Evolutionary conservation across 257 asterid genomes (phyloP), one percentile per base, ranked within the genome.

Genomic region (Euphrasia confusa): DNA sequence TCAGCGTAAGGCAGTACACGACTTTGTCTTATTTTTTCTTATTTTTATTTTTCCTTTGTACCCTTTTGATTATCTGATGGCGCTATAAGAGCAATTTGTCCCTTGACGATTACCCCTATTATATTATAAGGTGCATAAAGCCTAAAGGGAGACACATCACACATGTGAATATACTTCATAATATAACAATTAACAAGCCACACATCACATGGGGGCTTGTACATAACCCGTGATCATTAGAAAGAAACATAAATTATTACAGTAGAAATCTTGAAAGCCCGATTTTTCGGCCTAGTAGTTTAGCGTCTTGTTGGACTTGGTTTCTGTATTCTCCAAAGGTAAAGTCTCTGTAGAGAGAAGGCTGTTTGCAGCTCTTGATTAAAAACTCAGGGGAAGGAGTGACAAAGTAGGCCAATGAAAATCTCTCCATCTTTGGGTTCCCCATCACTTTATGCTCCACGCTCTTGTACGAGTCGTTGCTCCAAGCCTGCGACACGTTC

Each of bases 401-500:
- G 2, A 84, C 77, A 26, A 88, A 88, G 60, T 88, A 84, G 24
- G 94, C 96, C 9, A 80, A 74, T 55, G 96, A 88, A 76, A 79
- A 85, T 73, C 96, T 85, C 73, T 88, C 91, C 53, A 64, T 57
- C 8, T 69, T 73, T 8, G 76, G 58, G 57, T 88, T 79, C 0
- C 77, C 74, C 76, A 81, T 71, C 68, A 85, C 96, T 50, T 61
- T 83, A 75, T 88, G 96, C 68, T 81, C 87, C 12, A 88, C 86
- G 61, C 94, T 88, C 67, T 73, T 84, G 28, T 84, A 88, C 28
- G 75, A 63, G 68, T 83, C 84, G 27, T 88, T 88, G 68, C 96
- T 88, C 96, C 91, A 88, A 26, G 91, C 96, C 96, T 88, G 84
- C 85, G 77, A 8, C 48, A 66, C 7, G n/a, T 13, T 13, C 52